Base-by-base conservation (phyloP, 805 yeast species). In the Candida quercuum region DNA sequence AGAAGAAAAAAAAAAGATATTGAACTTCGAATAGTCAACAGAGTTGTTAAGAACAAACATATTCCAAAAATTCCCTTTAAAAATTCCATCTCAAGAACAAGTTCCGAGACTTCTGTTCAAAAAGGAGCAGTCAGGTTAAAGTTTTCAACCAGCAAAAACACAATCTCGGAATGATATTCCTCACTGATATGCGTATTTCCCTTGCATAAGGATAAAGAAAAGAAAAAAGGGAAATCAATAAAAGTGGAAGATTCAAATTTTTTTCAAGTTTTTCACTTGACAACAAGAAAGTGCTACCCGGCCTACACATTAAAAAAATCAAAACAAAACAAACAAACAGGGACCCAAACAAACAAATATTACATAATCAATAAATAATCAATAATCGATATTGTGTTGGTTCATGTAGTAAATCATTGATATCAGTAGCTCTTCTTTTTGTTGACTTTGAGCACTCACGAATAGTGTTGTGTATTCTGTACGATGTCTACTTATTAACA, bases 161-260 rank as follows among this genome's bases (percentile, higher is more conserved):
- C 95, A 95, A 89, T 88, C 99, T 91, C 99, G 98, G 99, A 93
- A 29, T 20, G 96, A 96, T 26, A 89, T 88, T 93, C 99, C 98
- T 91, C 99, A 91, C 96, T 89, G 98, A 91, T 88, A 87, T 95
- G 95, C 96, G 98, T 93, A 91, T 88, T 91, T 96, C 98, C 98
- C 99, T 83, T 84, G 99, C 98, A 91, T 87, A 91, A 91, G 82
- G 97, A 89, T 86, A 71, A 64, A 62, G 72, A 69, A 49, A 46
- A 47, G 60, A 62, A 52, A 28, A 28, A 28, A 18, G 11, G 16
- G n/a, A 6, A 17, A 28, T n/a, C n/a, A n/a, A n/a, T n/a, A 29
- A 13, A 18, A 29, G 20, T 12, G 7, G 20, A 8, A 29, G n/a
- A 28, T 6, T 29, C 15, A 5, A 4, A 7, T 19, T 19, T 19